These are phyloP conservation scores for Aegilops longissima DNA, from an alignment of 176 grass and related monocot species.

Conservation along the genomic window DNA sequence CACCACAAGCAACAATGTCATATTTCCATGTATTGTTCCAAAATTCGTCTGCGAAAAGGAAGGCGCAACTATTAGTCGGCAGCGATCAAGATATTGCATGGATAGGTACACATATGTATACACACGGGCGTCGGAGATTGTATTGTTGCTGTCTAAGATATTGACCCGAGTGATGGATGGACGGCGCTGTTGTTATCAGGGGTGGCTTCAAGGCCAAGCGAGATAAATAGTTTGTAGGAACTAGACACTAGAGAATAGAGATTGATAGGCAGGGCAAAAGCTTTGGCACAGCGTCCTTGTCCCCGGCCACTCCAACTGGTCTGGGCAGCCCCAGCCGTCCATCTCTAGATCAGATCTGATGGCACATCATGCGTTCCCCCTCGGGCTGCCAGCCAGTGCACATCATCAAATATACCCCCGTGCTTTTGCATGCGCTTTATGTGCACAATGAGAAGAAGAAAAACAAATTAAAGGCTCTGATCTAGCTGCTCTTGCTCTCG, in stretches of 20 bases:
- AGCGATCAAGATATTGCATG: conserved; percentile 46
- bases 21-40: not conserved
- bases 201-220: conserved; percentile 32
- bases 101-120: conserved; percentile 29
- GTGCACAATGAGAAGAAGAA: not conserved
- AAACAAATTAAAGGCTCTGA: not conserved
- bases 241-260: not conserved
- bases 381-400: conserved; percentile 32
- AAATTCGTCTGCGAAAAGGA: conserved; percentile 4
- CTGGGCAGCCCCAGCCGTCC: conserved; percentile 36
- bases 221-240: conserved; percentile 25
- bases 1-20: not conserved
- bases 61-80: conserved; percentile 16
- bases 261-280: not conserved
- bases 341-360: conserved; percentile 43
- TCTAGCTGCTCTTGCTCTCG: not conserved
- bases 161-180: not conserved
- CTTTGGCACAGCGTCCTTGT: conserved; percentile 43
- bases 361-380: conserved; percentile 26
- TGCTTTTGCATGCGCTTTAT: conserved; percentile 29
- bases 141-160: conserved; percentile 37
- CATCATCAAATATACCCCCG: conserved; percentile 23
- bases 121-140: conserved; percentile 20
- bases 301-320: conserved; percentile 21
- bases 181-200: conserved; percentile 32